Base-by-base conservation (phyloP, 495 filamentous ascomycete genomes). In the Tricharina praecox region DNA sequence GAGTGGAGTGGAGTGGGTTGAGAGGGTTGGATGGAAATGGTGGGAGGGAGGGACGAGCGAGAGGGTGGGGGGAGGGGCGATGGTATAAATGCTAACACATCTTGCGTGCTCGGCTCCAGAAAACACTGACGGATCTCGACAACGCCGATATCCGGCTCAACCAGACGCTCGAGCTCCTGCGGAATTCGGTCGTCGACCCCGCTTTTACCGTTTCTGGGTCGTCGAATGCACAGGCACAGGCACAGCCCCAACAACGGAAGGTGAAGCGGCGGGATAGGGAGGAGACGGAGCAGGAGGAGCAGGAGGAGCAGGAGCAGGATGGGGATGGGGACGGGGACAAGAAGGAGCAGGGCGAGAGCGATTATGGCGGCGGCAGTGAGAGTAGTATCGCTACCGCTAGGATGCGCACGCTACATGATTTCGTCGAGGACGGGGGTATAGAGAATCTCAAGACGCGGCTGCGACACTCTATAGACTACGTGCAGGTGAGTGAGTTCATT, bases 371-470 rank as follows among this genome's bases (percentile, higher is more conserved):
- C 30, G 15, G 9, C 43, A 23, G 23, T 23, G 24, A 24, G 3
- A 20, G 13, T 23, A 43, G 13, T 23, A 26, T 23, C 40, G 23
- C 8, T 23, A 13, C 23, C 21, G 79, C 84, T 60, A 71, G 72
- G 32, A 67, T 70, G 18, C 81, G 80, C 61, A 81, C 67, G 51
- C 64, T 97, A 51, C 73, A 87, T 56, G 86, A 94, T 61, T 97
- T 96, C 64, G 77, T 95, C 35, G 87, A 96, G 56, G 82, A 84
- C 55, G 67, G 74, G 16, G 76, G 74, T 8, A 81, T 94, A 3
- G 79, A 83, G 68, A 70, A 45, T 53, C 47, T 59, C 16, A 59
- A 51, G 47, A 55, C 55, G 19, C 54, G 54, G 51, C 54, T 59
- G 43, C 55, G 55, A 53, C 55, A 58, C 48, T 59, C 51, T 23